Evolutionary conservation across 2,329 filamentous ascomycete species (phyloP), one percentile per base, ranked within the genome.

Genomic region (Aspergillus sp.): DNA sequence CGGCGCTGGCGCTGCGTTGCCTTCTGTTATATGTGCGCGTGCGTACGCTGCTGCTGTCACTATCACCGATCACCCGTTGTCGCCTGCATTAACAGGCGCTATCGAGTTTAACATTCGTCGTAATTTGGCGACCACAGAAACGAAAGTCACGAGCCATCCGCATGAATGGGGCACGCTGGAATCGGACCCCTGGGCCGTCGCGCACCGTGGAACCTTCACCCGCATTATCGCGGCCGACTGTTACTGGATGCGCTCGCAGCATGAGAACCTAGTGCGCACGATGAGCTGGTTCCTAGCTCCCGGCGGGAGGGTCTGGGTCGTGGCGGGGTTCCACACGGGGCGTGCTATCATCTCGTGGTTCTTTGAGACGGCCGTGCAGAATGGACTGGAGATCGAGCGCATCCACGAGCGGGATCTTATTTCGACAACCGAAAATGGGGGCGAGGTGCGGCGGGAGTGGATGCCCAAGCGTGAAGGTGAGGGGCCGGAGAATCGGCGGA

Each of bases 161-260:
- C 82, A 84, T 53, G 68, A 74, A 66, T 85, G 82, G 82, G 81
- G 81, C 20, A 71, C 74, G 1, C 61, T 78, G 2, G 57, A 61
- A 1, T 69, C 72, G 10, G 62, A 68, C 14, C 40, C 66, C 3
- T 82, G 82, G 55, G 62, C 73, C 1, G 45, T 54, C 2, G 46
- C 57, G 4, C 58, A 71, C 51, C 70, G 70, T 11, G 71, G 71
- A 7, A 52, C 58, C 4, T 86, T 79, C 62, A 78, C 76, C 1
- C 77, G 80, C 17, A 79, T 86, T 47, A 72, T 86, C 10, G 80
- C 81, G 1, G 82, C 83, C 47, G 83, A 86, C 60, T 85, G 82
- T 67, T 76, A 81, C 54, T 86, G 82, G 82, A 82, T 85, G 77
- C 71, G 70, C 1, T 68, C 69, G 19, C 78, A 85, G 67, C 83